These are phyloP conservation scores for Aphanocladium album DNA, from an alignment of 2,329 filamentous ascomycete species.

Conservation along the genomic window DNA sequence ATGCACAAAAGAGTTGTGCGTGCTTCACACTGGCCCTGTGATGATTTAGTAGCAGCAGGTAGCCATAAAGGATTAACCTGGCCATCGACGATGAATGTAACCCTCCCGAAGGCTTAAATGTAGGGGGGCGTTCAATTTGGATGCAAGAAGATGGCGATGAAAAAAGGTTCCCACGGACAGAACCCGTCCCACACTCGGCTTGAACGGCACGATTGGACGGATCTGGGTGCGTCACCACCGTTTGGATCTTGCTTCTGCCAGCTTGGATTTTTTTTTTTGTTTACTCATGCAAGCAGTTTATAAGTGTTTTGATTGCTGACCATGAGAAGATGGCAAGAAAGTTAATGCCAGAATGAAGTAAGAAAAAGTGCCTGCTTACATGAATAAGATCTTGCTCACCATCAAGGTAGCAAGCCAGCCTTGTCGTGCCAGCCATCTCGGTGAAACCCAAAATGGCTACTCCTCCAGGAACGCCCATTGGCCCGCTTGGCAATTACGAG, in stretches of 20 bases:
- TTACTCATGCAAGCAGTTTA: too few species aligned
- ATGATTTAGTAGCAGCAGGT: not conserved
- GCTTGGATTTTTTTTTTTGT: not conserved
- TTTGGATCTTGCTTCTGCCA: not conserved
- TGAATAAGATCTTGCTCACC: not conserved
- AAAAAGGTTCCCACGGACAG: not conserved
- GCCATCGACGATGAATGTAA: conserved; percentile 5
- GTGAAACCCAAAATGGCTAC: conserved; percentile 8
- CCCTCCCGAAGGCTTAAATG: not conserved
- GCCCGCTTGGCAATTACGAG: not conserved
- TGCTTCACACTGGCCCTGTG: not conserved
- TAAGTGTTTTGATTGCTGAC: too few species aligned
- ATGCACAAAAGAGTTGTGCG: not conserved
- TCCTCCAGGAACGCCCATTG: not conserved
- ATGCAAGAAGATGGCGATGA: not conserved
- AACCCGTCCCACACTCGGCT: not conserved
- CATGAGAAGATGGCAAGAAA: too few species aligned
- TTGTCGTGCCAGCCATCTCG: not conserved
- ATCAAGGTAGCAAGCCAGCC: conserved; percentile 1
- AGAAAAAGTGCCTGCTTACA: not conserved
- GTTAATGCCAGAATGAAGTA: too few species aligned
- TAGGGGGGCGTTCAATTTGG: not conserved
- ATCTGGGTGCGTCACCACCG: not conserved
- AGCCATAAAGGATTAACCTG: not conserved
- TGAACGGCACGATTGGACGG: not conserved